Conservation (phyloP, 2,329 filamentous ascomycete genomes). For the Lecanicillium sp. region DNA sequence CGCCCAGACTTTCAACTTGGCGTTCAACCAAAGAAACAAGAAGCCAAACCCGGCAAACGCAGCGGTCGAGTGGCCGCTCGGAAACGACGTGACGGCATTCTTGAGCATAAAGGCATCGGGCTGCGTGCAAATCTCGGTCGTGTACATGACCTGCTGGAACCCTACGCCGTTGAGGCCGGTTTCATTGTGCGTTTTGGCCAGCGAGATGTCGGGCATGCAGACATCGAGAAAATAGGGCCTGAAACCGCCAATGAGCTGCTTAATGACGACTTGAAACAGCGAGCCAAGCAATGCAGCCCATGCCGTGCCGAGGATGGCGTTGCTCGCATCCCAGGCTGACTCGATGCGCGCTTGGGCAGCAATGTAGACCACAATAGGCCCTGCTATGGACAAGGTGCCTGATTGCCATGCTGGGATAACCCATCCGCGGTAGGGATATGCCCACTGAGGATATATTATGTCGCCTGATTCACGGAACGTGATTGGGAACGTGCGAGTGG, state of each 20-base stretch:
- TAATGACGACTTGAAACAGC: constrained; percentile 59
- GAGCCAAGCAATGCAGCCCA: constrained; percentile 51
- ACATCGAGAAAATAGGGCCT: constrained; percentile 57
- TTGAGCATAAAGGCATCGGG: constrained; percentile 46
- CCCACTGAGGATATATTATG: constrained; percentile 54
- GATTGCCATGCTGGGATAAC: constrained; percentile 53
- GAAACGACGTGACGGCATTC: constrained; percentile 56
- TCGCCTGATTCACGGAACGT: constrained; percentile 48
- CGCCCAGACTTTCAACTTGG: constrained; percentile 61
- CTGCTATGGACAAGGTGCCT: constrained; percentile 44
- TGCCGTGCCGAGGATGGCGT: constrained; percentile 51
- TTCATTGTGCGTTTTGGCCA: constrained; percentile 28
- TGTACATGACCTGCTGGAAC: constrained; percentile 54
- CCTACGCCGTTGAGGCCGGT: constrained; percentile 37
- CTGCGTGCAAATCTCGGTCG: constrained; percentile 50
- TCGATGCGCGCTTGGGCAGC: constrained; percentile 49
- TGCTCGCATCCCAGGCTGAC: constrained; percentile 52
- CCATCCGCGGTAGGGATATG: constrained; percentile 55
- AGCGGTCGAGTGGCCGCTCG: constrained; percentile 58
- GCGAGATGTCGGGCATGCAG: constrained; percentile 49
- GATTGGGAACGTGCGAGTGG: constrained; percentile 53
- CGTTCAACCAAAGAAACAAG: constrained; percentile 60
- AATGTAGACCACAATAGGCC: constrained; percentile 50
- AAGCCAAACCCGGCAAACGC: constrained; percentile 57
- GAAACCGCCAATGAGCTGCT: constrained; percentile 57